A percentile compares a stretch with the other conserved stretches of the same genome.
Conservation (phyloP, 2,329 filamentous ascomycete genomes). For the Penicillium sp. region DNA sequence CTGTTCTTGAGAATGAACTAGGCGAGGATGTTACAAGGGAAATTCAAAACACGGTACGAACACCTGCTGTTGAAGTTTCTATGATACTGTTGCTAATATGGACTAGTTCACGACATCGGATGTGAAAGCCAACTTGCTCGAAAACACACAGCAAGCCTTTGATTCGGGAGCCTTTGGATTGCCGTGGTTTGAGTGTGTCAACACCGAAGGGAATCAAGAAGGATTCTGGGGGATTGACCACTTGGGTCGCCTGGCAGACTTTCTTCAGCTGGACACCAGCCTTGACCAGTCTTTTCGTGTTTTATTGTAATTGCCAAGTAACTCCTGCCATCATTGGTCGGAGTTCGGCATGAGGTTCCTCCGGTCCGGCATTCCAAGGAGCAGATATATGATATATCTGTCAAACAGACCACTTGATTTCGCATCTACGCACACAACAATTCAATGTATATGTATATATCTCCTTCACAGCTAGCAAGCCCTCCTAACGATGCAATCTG, state of each 20-base stretch:
- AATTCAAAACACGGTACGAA: not conserved
- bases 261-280: constrained; percentile 50
- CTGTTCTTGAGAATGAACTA: constrained; percentile 3
- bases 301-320: not conserved
- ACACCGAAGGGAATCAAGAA: constrained; percentile 54
- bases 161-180: constrained; percentile 59
- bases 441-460: too few species aligned
- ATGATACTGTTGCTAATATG: not conserved
- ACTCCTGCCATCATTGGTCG: not conserved
- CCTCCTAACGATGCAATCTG: too few species aligned
- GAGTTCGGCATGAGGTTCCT: too few species aligned
- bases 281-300: not conserved
- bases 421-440: too few species aligned
- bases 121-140: constrained; percentile 45
- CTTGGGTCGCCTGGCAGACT: constrained; percentile 54
- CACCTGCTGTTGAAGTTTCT: too few species aligned
- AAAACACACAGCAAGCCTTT: constrained; percentile 54
- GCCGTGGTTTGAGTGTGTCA: constrained; percentile 59
- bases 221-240: constrained; percentile 63
- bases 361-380: too few species aligned
- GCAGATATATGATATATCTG: too few species aligned
- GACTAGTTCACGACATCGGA: not conserved
- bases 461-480: too few species aligned
- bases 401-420: too few species aligned
- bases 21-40: not conserved